Base-by-base conservation (phyloP, 176 grass and related monocot species). In the Ananas comosus region DNA sequence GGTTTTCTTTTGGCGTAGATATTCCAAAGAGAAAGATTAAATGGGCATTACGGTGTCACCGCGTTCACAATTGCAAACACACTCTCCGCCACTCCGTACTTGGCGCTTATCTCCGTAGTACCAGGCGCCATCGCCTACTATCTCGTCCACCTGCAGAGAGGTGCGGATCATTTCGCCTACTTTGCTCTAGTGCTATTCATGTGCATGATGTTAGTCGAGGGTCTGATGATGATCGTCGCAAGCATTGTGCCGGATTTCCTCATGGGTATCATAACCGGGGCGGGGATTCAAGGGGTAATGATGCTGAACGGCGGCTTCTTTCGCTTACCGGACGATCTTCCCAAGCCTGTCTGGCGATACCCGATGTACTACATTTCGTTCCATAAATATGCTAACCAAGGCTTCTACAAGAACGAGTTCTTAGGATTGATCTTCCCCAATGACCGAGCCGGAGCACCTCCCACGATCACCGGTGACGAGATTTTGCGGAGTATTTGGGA, bases 201-300 rank as follows among this genome's bases (percentile, higher is more conserved):
- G 51, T 75, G 81, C 53, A 89, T 90, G 93, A 90, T 86, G 81
- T 72, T 96, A 0, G 93, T 96, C 12, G 93, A 96, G 67, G 83
- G 89, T 24, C 53, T 96, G 21, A 92, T 96, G 92, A 96, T 92
- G 92, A 88, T 87, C 27, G 86, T 96, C 21, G 93, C 89, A 10
- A 85, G 86, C 64, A 80, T 79, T 2, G 93, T 96, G 2, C 93
- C 89, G 0, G 88, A 96, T 53, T 96, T 96, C 70, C 83, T 96
- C 72, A 96, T 92, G 93, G 93, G 93, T 23, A 96, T 96, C 58
- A 96, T 96, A 71, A 92, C 86, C 27, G 93, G 93, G 6, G 92
- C 88, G 4, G 92, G 88, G 33, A 85, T 96, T 64, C 85, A 91
- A 70, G 92, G 92, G 13, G 85, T 91, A 70, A 91, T 96, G 92